Evolutionary conservation across 352 stramenopile genomes (phyloP).

Genomic region (Pilasporangium apinafurcum): DNA sequence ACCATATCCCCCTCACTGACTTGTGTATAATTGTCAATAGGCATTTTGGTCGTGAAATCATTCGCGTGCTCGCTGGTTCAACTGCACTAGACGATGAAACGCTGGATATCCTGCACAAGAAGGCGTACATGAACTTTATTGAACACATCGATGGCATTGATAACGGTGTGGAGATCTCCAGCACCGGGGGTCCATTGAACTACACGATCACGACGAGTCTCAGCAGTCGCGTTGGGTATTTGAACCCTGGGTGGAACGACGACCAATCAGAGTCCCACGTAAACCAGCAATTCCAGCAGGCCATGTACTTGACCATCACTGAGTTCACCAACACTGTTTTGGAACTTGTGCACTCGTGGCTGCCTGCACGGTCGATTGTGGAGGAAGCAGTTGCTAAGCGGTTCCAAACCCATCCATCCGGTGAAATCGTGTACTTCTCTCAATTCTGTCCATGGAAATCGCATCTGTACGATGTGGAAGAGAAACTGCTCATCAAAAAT

Average conservation of each 20-base stretch:
- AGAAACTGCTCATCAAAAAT: constrained; percentile 75
- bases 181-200: constrained; percentile 39
- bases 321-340: constrained; percentile 92
- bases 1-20: neutral
- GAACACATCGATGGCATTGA: constrained; percentile 99
- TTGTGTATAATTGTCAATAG: constrained; percentile 8
- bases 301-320: constrained; percentile 91
- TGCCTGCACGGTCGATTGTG: constrained; percentile 92
- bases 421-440: constrained; percentile 91
- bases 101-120: constrained; percentile 83
- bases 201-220: constrained; percentile 77
- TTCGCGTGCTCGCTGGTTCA: constrained; percentile 58
- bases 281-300: constrained; percentile 93
- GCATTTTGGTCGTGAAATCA: constrained; percentile 97
- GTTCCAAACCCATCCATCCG: constrained; percentile 87
- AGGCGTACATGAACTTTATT: constrained; percentile 96
- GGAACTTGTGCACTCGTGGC: constrained; percentile 91
- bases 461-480: constrained; percentile 96
- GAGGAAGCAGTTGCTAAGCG: constrained; percentile 85
- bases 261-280: constrained; percentile 60
- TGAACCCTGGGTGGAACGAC: constrained; percentile 98
- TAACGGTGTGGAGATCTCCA: constrained; percentile 93
- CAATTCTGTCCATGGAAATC: constrained; percentile 94
- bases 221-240: constrained; percentile 81
- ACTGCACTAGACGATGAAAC: constrained; percentile 56